Conservation (phyloP, 2,329 filamentous ascomycete species). For the Pseudogymnoascus sp. region DNA sequence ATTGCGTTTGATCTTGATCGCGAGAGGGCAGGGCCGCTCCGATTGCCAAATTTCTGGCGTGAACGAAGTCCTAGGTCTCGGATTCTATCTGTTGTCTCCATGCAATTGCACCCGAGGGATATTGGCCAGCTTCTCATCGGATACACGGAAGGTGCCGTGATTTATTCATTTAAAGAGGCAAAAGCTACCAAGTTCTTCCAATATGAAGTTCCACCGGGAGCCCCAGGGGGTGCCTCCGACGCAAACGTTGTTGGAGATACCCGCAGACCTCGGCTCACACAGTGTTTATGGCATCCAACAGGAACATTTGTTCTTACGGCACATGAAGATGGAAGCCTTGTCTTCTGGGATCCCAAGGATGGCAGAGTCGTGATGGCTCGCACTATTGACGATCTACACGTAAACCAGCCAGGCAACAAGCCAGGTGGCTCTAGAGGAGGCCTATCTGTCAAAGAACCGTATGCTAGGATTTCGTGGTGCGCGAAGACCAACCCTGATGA, state of each 20-base stretch:
- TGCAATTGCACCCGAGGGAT: constrained; percentile 84
- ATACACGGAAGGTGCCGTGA: constrained; percentile 80
- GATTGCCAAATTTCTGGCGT: constrained; percentile 80
- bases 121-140: constrained; percentile 85
- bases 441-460: constrained; percentile 61
- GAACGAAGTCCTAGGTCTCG: constrained; percentile 62
- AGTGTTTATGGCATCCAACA: constrained; percentile 90
- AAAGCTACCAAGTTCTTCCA: constrained; percentile 70
- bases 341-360: constrained; percentile 91
- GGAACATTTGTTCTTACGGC: constrained; percentile 36
- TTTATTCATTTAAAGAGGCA: constrained; percentile 94
- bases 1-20: constrained; percentile 91
- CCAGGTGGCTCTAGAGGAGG: constrained; percentile 39
- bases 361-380: constrained; percentile 76
- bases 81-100: constrained; percentile 59
- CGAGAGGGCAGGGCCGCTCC: constrained; percentile 66
- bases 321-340: constrained; percentile 67
- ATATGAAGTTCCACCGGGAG: constrained; percentile 73
- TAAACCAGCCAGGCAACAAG: constrained; percentile 57
- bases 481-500: constrained; percentile 91
- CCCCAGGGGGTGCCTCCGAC: constrained; percentile 65
- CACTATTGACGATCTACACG: constrained; percentile 65
- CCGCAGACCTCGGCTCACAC: constrained; percentile 67
- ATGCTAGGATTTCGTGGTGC: constrained; percentile 81
- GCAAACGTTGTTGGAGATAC: constrained; percentile 52